Conservation (phyloP, 306 rosid species). For the Quercus ilex region DNA sequence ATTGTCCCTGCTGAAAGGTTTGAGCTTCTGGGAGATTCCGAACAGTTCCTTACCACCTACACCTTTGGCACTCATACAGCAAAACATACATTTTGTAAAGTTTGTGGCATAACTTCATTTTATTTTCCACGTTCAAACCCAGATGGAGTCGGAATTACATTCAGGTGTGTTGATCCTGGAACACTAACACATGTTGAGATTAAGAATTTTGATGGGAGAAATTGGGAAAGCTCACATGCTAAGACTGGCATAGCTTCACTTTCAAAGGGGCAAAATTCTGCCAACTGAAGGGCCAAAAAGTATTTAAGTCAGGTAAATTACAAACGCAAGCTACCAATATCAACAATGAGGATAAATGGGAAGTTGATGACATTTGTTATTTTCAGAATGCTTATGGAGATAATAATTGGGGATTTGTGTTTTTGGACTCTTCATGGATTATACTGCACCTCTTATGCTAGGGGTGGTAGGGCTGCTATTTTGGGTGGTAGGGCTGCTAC, state of each 20-base stretch:
- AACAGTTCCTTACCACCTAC: constrained; percentile 64
- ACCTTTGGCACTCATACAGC: constrained; percentile 78
- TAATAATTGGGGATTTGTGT: background rate
- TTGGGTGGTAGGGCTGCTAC: no score
- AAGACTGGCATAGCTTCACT: constrained; percentile 36
- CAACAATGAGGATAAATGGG: background rate
- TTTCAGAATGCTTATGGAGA: background rate
- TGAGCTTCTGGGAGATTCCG: constrained; percentile 61
- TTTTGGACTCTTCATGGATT: background rate
- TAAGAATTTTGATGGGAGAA: constrained; percentile 59
- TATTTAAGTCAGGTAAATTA: background rate
- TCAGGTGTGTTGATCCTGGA: constrained; percentile 80
- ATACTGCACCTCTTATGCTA: no score
- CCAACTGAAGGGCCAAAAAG: background rate
- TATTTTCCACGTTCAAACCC: constrained; percentile 83
- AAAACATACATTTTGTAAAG: constrained; percentile 78
- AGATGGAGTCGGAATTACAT: constrained; percentile 73
- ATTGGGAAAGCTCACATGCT: constrained; percentile 50
- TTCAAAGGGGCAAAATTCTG: constrained; percentile 40
- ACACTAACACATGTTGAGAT: constrained; percentile 56
- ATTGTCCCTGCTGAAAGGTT: constrained; percentile 56
- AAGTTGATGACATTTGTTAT: background rate
- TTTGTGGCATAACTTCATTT: constrained; percentile 88
- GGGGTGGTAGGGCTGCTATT: no score
- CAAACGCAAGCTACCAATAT: background rate